A percentile compares a stretch with the other conserved stretches of the same genome.
These are phyloP conservation scores for Aspergillus homomorphus DNA, from an alignment of 495 filamentous ascomycete species.

Conservation along the genomic window DNA sequence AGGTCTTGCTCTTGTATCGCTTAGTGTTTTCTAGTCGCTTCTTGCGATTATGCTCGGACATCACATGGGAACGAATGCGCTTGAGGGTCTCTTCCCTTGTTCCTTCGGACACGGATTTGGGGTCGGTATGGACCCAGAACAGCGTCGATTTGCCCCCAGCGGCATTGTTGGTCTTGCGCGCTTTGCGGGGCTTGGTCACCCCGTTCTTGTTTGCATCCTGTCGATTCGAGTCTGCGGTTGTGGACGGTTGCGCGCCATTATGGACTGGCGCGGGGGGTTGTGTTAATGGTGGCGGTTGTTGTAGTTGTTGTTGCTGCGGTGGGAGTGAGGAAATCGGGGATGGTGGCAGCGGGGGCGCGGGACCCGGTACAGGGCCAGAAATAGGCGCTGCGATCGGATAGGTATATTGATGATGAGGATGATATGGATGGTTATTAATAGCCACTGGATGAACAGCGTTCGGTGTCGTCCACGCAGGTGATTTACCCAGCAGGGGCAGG, in stretches of 20 bases:
- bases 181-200: slow-evolving; percentile 36
- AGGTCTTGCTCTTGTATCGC: slow-evolving; percentile 44
- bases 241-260: slow-evolving; percentile 1
- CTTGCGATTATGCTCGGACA: slow-evolving; percentile 52
- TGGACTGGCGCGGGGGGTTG: slow-evolving; percentile 1
- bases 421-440: neutral
- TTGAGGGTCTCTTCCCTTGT: slow-evolving; percentile 46
- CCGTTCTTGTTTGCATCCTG: slow-evolving; percentile 26
- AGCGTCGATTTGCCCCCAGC: slow-evolving; percentile 37
- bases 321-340: slow-evolving; percentile 8
- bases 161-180: slow-evolving; percentile 39
- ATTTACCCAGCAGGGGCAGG: slow-evolving; percentile 28
- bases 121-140: slow-evolving; percentile 48
- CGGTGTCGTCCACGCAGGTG: slow-evolving; percentile 16
- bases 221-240: slow-evolving; percentile 10
- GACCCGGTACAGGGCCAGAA: slow-evolving; percentile 4
- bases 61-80: slow-evolving; percentile 50
- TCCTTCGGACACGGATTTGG: slow-evolving; percentile 38
- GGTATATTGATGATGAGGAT: slow-evolving; percentile 1
- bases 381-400: slow-evolving; percentile 4
- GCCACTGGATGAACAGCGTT: neutral
- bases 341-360: slow-evolving; percentile 1
- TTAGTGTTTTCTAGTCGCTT: slow-evolving; percentile 45
- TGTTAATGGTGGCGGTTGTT: neutral
- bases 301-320: neutral